Evolutionary conservation across 805 yeast species (phyloP).

Genomic region (Scheffersomyces lignosus): DNA sequence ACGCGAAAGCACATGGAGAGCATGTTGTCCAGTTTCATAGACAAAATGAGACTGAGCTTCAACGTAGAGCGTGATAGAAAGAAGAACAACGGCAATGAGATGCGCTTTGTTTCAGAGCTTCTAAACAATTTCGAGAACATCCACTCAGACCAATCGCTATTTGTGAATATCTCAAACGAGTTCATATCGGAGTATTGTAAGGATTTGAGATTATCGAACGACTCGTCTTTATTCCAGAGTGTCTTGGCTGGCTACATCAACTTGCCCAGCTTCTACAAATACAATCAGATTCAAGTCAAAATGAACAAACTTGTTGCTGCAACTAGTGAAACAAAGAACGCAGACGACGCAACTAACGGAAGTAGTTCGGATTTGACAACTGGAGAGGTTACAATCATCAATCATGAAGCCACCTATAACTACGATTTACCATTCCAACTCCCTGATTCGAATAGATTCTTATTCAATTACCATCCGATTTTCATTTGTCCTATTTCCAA

Average conservation of each 20-base stretch:
- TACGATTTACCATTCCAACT: slow-evolving; percentile 43
- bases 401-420: slow-evolving; percentile 17
- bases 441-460: slow-evolving; percentile 38
- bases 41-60: slow-evolving; percentile 25
- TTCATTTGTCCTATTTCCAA: slow-evolving; percentile 48
- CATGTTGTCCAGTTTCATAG: slow-evolving; percentile 21
- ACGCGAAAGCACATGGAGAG: slow-evolving; percentile 16
- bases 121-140: slow-evolving; percentile 30
- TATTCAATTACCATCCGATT: slow-evolving; percentile 44
- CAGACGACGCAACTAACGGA: neutral
- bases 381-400: neutral
- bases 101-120: slow-evolving; percentile 31
- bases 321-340: slow-evolving; percentile 1
- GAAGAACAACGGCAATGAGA: slow-evolving; percentile 16
- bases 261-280: slow-evolving; percentile 44
- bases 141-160: slow-evolving; percentile 28
- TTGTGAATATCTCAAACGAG: slow-evolving; percentile 37
- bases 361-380: neutral
- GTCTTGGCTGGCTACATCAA: slow-evolving; percentile 41
- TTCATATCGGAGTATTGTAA: slow-evolving; percentile 41
- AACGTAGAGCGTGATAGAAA: slow-evolving; percentile 14
- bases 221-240: slow-evolving; percentile 42
- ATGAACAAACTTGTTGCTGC: slow-evolving; percentile 15
- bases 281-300: slow-evolving; percentile 34
- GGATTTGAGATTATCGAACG: slow-evolving; percentile 36